A percentile compares a stretch with the other conserved stretches of the same genome.
phyloP scores from a whole-genome alignment of 208 protist genomes.

The Leishmania arabica region DNA sequence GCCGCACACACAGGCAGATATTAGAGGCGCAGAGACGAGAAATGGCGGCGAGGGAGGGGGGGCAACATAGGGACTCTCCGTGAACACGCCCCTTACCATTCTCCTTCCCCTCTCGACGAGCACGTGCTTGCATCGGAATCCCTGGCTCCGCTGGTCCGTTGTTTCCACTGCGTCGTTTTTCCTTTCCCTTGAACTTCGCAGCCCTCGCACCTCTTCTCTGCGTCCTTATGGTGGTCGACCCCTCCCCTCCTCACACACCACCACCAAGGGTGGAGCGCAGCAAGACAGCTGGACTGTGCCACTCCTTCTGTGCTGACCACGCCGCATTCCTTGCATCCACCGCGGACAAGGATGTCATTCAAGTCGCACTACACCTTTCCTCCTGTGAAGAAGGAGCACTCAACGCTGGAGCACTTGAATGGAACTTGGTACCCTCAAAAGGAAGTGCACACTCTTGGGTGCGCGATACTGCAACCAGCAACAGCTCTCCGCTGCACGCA shows the following conservation, averaged over 20 bases:
- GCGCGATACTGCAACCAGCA: background rate
- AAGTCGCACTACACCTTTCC: background rate
- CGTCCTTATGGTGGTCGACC: background rate
- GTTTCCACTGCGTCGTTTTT: background rate
- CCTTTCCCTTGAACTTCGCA: background rate
- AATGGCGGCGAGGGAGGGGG: background rate
- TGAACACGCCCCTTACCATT: background rate
- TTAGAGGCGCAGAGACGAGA: background rate
- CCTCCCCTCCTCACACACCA: too few species aligned
- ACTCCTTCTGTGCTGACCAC: background rate
- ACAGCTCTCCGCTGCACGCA: background rate
- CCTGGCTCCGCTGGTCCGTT: background rate
- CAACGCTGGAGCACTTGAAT: background rate
- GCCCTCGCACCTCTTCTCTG: background rate
- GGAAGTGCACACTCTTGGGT: background rate
- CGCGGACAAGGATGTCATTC: background rate
- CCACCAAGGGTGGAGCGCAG: background rate
- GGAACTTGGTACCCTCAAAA: background rate
- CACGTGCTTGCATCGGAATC: background rate
- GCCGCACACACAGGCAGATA: background rate
- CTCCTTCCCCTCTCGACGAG: too few species aligned
- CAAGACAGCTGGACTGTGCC: background rate
- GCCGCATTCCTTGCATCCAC: background rate
- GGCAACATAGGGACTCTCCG: background rate
- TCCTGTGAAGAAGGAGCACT: too few species aligned